Base-by-base conservation (phyloP, 345 rosid species). In the Anastatica hierochuntica region DNA sequence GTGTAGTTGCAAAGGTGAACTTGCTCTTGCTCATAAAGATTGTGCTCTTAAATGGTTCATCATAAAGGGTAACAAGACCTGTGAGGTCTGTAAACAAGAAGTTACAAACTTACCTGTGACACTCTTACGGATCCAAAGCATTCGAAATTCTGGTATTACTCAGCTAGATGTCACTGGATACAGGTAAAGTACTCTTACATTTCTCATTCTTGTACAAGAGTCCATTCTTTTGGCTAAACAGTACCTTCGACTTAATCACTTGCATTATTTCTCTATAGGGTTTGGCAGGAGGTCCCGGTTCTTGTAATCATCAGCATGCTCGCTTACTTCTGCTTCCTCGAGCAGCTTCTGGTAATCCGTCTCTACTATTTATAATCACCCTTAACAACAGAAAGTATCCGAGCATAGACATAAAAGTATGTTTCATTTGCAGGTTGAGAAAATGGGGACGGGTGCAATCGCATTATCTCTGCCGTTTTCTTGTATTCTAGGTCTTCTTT, bases 1-100 rank as follows among this genome's bases (percentile, higher is more conserved):
- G 63, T 90, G 96, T 78, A 90, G 95, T 72, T 90, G 96, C 79
- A 90, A 84, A 83, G 98, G 98, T 0, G 96, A 90, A 62, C 96
- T 90, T 26, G 95, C 96, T 63, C 71, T 90, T 55, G 96, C 96
- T 9, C 98, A 87, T 70, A 77, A 74, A 72, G 96, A 84, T 34
- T 90, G 98, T 69, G 96, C 96, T 40, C 66, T 87, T 12, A 90
- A 90, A 74, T 90, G 98, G 98, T 90, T 87, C 49, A 82, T 83
- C 43, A 87, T 84, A 66, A 90, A 87, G 70, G 96, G 96, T 29
- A 90, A 81, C 79, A 87, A 82, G 69, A 87, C 76, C 1, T 90
- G 98, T 52, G 96, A 90, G 36, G 96, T 87, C 19, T 87, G 98
- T 69, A 82, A 76, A 66, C 77, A 84, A 75, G 95, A 90, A 41